These are phyloP conservation scores for Aspergillus cristatus DNA, from an alignment of 495 filamentous ascomycete genomes.

Conservation along the genomic window DNA sequence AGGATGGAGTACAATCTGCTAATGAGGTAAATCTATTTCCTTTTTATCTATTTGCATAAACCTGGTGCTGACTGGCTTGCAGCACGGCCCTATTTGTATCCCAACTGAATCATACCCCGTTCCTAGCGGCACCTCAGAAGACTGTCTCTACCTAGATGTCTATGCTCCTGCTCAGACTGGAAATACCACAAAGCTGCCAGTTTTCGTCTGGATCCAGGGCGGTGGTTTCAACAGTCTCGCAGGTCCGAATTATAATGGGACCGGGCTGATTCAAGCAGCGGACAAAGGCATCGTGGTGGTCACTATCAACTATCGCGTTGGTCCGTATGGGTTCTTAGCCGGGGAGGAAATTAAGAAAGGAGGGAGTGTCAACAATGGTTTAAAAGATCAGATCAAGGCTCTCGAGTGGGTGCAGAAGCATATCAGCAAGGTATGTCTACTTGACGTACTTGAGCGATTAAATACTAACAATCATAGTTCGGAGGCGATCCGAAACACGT, in stretches of 20 bases:
- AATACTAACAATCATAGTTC: constrained; percentile 36
- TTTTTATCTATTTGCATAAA: neutral
- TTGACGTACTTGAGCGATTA: neutral
- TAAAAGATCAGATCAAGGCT: constrained; percentile 60
- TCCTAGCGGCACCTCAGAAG: constrained; percentile 44
- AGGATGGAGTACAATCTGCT: constrained; percentile 33
- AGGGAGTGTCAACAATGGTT: constrained; percentile 55
- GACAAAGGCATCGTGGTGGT: constrained; percentile 56
- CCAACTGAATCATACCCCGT: constrained; percentile 29
- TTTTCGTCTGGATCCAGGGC: constrained; percentile 70
- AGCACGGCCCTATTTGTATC: constrained; percentile 46
- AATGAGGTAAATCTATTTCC: constrained; percentile 26
- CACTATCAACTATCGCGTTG: constrained; percentile 72
- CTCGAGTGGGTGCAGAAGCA: constrained; percentile 62
- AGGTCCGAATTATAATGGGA: constrained; percentile 60
- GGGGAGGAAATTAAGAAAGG: constrained; percentile 46
- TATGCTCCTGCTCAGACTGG: constrained; percentile 51
- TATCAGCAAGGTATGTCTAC: constrained; percentile 34
- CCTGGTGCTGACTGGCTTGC: constrained; percentile 5
- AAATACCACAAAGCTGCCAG: constrained; percentile 41
- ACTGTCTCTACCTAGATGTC: constrained; percentile 70
- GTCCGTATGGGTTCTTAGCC: constrained; percentile 64
- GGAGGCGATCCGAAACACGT: constrained; percentile 66
- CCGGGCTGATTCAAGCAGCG: constrained; percentile 49
- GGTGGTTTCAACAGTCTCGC: constrained; percentile 58